These are phyloP conservation scores for Ustanciosporium gigantosporum DNA, from an alignment of 1,284 basidiomycete species.

Conservation along the genomic window DNA sequence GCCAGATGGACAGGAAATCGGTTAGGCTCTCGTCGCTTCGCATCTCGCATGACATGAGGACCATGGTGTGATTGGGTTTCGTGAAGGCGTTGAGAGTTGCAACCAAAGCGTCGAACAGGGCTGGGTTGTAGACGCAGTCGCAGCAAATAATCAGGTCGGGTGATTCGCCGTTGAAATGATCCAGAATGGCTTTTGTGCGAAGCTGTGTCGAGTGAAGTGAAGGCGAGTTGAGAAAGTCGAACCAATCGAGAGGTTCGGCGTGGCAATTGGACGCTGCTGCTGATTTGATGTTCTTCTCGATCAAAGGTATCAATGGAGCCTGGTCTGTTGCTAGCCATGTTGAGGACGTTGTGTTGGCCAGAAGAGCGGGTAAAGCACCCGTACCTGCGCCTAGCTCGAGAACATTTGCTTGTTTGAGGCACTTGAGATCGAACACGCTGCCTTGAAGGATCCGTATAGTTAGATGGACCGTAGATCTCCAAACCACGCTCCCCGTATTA, in stretches of 20 bases:
- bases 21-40: slow-evolving; percentile 37
- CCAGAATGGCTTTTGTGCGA: slow-evolving; percentile 11
- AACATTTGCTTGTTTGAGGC: slow-evolving; percentile 12
- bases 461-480: slow-evolving; percentile 48
- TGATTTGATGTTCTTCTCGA: slow-evolving; percentile 35
- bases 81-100: slow-evolving; percentile 43
- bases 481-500: slow-evolving; percentile 54
- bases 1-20: slow-evolving; percentile 44
- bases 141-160: slow-evolving; percentile 44
- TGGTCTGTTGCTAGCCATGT: slow-evolving; percentile 58
- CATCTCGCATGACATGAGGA: slow-evolving; percentile 48
- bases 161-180: slow-evolving; percentile 5
- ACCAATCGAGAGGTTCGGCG: slow-evolving; percentile 26
- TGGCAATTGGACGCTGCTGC: slow-evolving; percentile 1
- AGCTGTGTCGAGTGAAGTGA: slow-evolving; percentile 11
- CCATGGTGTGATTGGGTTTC: slow-evolving; percentile 21
- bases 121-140: slow-evolving; percentile 56
- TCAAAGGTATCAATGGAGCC: slow-evolving; percentile 29
- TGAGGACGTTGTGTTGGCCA: slow-evolving; percentile 6
- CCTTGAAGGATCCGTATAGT: slow-evolving; percentile 17
- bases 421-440: slow-evolving; percentile 8
- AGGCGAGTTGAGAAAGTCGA: slow-evolving; percentile 26
- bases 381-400: slow-evolving; percentile 57
- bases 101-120: slow-evolving; percentile 46
- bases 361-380: slow-evolving; percentile 45